Conservation (phyloP, 2,329 filamentous ascomycete genomes). For the Alternaria gansuensis region DNA sequence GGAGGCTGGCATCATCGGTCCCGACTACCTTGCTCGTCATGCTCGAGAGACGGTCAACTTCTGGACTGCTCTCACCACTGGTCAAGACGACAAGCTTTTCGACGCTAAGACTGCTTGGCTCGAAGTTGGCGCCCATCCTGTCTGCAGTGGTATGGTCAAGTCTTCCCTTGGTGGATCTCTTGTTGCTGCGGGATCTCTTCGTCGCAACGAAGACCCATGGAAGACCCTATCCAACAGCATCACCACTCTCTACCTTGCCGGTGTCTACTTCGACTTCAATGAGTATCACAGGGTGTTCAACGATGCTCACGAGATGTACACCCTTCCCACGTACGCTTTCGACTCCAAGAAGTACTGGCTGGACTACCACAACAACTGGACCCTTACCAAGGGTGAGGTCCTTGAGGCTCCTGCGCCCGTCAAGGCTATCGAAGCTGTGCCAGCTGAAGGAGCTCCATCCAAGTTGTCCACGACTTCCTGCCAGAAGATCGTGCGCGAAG, state of each 20-base stretch:
- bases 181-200: conserved; percentile 67
- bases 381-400: conserved; percentile 71
- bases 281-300: conserved; percentile 73
- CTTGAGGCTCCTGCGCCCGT: conserved; percentile 52
- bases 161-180: conserved; percentile 66
- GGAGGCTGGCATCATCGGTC: conserved; percentile 65
- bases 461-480: conserved; percentile 72
- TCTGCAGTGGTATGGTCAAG: conserved; percentile 74
- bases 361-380: conserved; percentile 76
- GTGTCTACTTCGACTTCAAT: conserved; percentile 73
- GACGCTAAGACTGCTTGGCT: conserved; percentile 74
- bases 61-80: conserved; percentile 67
- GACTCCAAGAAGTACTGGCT: conserved; percentile 78
- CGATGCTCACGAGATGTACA: conserved; percentile 65
- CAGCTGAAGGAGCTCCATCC: conserved; percentile 55
- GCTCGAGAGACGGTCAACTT: conserved; percentile 76
- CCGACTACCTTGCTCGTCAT: conserved; percentile 71
- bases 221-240: conserved; percentile 69
- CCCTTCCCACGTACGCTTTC: conserved; percentile 73
- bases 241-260: conserved; percentile 67
- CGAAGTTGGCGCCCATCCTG: conserved; percentile 77
- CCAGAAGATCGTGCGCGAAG: conserved; percentile 70
- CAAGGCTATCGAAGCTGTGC: conserved; percentile 53
- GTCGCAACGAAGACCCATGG: conserved; percentile 70
- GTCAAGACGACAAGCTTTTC: conserved; percentile 66